phyloP scores from a whole-genome alignment of 2,329 filamentous ascomycete genomes.

The Lecanicillium sp. region DNA sequence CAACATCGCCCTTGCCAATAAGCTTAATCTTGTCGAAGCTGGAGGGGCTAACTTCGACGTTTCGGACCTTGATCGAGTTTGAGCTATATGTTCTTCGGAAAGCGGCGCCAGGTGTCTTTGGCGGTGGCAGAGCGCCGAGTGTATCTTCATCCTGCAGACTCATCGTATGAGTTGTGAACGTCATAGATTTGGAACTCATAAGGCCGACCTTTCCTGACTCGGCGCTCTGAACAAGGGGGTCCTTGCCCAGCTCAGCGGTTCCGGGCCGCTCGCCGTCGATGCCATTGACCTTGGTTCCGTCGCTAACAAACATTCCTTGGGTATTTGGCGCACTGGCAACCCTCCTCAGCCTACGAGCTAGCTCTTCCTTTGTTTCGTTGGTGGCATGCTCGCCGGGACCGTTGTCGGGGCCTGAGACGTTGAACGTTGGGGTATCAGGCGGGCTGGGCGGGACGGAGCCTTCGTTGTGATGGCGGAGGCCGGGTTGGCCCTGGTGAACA shows the following conservation, averaged over 20 bases:
- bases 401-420: constrained; percentile 60
- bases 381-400: constrained; percentile 59
- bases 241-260: constrained; percentile 80
- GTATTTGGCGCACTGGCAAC: constrained; percentile 96
- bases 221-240: constrained; percentile 52
- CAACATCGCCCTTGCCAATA: constrained; percentile 97
- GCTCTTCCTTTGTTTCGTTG: constrained; percentile 80
- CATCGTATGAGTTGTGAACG: constrained; percentile 25
- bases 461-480: constrained; percentile 88
- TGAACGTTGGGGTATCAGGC: constrained; percentile 77
- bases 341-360: constrained; percentile 84
- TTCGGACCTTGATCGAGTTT: constrained; percentile 96
- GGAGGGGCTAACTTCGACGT: constrained; percentile 88
- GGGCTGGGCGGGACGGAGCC: constrained; percentile 88
- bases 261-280: constrained; percentile 60
- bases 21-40: constrained; percentile 99
- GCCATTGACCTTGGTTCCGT: constrained; percentile 18
- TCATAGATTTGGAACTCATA: constrained; percentile 22
- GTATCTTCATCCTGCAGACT: constrained; percentile 38
- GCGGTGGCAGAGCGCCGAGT: constrained; percentile 55
- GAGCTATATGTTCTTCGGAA: constrained; percentile 97
- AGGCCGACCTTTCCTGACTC: constrained; percentile 33
- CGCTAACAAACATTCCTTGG: constrained; percentile 72
- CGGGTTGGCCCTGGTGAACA: constrained; percentile 88
- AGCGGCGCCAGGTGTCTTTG: constrained; percentile 54